Evolutionary conservation across 2,329 filamentous ascomycete genomes (phyloP).

Genomic region (Penicillium italicum): DNA sequence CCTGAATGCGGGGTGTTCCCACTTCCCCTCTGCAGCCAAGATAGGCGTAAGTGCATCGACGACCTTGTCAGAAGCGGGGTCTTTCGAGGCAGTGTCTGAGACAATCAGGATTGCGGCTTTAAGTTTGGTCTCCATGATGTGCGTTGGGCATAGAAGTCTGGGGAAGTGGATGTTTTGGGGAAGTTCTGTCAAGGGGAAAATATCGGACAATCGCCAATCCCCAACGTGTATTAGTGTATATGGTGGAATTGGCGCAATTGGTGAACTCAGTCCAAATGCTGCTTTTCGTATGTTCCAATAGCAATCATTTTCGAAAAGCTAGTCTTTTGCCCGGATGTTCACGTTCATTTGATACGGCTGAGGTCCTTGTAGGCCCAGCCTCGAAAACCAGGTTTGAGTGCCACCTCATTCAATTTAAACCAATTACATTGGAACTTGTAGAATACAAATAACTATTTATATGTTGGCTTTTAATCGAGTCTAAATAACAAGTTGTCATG

Average conservation of each 20-base stretch:
- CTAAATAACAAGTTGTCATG: neutral
- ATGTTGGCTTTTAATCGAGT: neutral
- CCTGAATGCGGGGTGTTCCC: slow-evolving; percentile 64
- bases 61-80: slow-evolving; percentile 75
- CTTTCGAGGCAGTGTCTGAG: slow-evolving; percentile 80
- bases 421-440: neutral
- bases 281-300: neutral
- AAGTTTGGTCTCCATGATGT: slow-evolving; percentile 45
- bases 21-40: slow-evolving; percentile 67
- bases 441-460: too few species aligned
- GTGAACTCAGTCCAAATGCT: neutral
- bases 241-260: neutral
- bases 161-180: slow-evolving; percentile 8
- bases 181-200: slow-evolving; percentile 7
- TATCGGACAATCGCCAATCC: slow-evolving; percentile 17
- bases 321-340: neutral
- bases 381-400: neutral
- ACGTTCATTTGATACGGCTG: neutral
- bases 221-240: slow-evolving; percentile 2
- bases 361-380: neutral
- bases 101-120: slow-evolving; percentile 78
- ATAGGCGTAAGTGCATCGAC: slow-evolving; percentile 64
- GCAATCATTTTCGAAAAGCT: neutral
- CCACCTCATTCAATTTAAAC: neutral
- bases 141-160: slow-evolving; percentile 6